Base-by-base conservation (phyloP, 1,284 basidiomycete genomes). In the Puccinia hordei region DNA sequence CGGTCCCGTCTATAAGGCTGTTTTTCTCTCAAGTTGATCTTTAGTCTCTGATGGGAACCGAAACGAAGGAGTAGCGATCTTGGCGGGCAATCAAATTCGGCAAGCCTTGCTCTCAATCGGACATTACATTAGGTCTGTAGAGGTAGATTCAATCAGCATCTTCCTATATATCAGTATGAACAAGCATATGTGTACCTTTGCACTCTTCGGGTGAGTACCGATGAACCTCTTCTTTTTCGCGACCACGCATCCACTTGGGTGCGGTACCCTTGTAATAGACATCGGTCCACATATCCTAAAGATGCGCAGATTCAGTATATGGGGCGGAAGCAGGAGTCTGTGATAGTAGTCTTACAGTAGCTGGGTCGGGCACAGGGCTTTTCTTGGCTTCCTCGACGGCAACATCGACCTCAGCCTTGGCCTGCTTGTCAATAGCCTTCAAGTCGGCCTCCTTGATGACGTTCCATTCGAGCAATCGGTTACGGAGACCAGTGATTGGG, bases 401-500 rank as follows among this genome's bases (percentile, higher is more conserved):
- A 83, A 89, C 87, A 86, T 98, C 95, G 78, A 98, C 92, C 82
- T 91, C 90, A n/a, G 91, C 89, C 88, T 98, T 96, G 51, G 95
- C 94, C 22, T 91, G 90, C 88, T 97, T 98, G 89, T 99, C 96
- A 82, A 98, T 88, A 86, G 89, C 89, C 91, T 98, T 98, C 86
- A 97, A 92, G 82, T 93, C 91, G 82, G 92, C 90, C 87, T 98
- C 95, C 65, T 91, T 88, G 15, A 93, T 91, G 57, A 98, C 90
- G 85, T 93, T 93, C 96, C 96, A 98, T 82, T 95, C 92, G 85
- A 95, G 91, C 82, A 98, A 91, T 88, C 95, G 93, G 83, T 90
- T 90, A 88, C 96, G 94, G 81, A 99, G 89, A 66, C 96, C 96
- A 82, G 94, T 93, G 86, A 99, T 98, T n/a, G 95, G 94, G 86